Conservation (phyloP, 2,329 filamentous ascomycete species). For the Cladophialophora bantiana region DNA sequence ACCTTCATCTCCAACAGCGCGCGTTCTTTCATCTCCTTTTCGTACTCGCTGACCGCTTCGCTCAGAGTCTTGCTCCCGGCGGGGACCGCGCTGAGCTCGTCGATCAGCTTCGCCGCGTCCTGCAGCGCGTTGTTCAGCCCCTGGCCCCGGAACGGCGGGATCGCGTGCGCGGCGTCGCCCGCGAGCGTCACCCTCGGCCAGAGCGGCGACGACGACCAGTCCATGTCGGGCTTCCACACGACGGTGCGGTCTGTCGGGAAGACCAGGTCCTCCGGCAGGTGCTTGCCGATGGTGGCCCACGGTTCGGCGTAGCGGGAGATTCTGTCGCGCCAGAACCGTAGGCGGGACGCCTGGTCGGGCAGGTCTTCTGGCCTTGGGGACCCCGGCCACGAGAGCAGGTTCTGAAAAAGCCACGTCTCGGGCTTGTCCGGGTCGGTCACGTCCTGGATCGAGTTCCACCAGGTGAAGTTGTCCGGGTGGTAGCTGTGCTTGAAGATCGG, state of each 20-base stretch:
- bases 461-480: conserved; percentile 21
- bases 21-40: conserved; percentile 50
- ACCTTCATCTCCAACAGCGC: conserved; percentile 53
- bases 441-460: conserved; percentile 20
- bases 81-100: conserved; percentile 35
- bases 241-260: conserved; percentile 34
- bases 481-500: conserved; percentile 33
- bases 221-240: conserved; percentile 34
- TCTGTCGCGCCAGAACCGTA: conserved; percentile 30
- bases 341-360: conserved; percentile 24
- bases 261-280: conserved; percentile 30
- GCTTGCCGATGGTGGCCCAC: conserved; percentile 18
- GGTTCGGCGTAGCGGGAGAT: conserved; percentile 26
- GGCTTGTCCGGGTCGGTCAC: conserved; percentile 28
- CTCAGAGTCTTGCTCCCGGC: conserved; percentile 19
- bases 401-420: conserved; percentile 28
- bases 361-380: conserved; percentile 19
- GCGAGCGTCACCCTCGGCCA: conserved; percentile 54
- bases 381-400: conserved; percentile 27
- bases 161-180: conserved; percentile 70
- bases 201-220: conserved; percentile 39
- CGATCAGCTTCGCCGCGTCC: conserved; percentile 54
- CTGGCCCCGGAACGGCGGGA: conserved; percentile 66
- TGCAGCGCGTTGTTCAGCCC: conserved; percentile 67
- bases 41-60: conserved; percentile 42